phyloP scores from a whole-genome alignment of 1,284 basidiomycete species.

The Moesziomyces globuligerus region DNA sequence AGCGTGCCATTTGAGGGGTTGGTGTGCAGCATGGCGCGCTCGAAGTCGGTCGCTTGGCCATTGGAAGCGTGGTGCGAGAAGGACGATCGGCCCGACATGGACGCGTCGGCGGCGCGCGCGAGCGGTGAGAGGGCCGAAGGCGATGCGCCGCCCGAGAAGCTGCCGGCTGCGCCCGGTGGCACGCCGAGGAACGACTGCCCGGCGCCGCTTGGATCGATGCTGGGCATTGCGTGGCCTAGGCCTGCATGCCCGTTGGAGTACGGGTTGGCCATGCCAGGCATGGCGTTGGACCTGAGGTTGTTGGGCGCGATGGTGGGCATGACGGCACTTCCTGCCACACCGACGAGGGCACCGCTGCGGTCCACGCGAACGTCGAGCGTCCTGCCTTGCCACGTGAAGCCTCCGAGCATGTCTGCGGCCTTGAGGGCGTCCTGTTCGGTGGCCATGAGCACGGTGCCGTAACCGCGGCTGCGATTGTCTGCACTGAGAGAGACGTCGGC shows the following conservation, averaged over 20 bases:
- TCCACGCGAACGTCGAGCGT: conserved; percentile 62
- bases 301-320: conserved; percentile 20
- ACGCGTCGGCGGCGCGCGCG: conserved; percentile 3
- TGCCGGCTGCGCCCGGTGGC: conserved; percentile 11
- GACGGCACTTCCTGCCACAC: conserved; percentile 36
- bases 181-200: conserved; percentile 26
- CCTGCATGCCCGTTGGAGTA: conserved; percentile 7
- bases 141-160: conserved; percentile 20
- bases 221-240: not conserved
- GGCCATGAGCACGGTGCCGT: conserved; percentile 64
- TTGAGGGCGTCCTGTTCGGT: conserved; percentile 66
- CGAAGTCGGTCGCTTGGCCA: conserved; percentile 16
- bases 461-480: conserved; percentile 62
- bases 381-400: conserved; percentile 67
- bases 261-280: not conserved
- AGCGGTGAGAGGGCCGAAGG: conserved; percentile 18
- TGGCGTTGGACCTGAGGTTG: not conserved
- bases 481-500: conserved; percentile 67
- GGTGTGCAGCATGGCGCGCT: conserved; percentile 35
- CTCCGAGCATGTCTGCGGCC: conserved; percentile 68
- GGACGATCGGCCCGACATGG: conserved; percentile 14
- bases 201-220: conserved; percentile 6
- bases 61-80: conserved; percentile 19
- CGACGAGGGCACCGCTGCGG: conserved; percentile 53
- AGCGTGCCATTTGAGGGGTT: conserved; percentile 17